Conservation (phyloP, 2,329 filamentous ascomycete genomes). For the Hypoxylon sp. region DNA sequence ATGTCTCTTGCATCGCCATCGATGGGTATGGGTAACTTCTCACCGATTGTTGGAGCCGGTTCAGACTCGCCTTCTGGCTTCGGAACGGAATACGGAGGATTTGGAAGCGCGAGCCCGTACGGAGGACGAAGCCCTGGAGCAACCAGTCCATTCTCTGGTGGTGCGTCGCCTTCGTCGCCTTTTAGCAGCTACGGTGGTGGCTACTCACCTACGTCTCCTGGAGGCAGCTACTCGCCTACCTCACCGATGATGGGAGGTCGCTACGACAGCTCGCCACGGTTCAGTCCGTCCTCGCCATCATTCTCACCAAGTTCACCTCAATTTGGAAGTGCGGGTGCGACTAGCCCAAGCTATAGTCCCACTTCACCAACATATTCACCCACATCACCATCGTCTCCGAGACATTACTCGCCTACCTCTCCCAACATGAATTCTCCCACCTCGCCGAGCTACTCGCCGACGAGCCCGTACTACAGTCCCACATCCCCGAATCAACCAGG, state of each 20-base stretch:
- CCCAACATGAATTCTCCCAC: constrained; percentile 82
- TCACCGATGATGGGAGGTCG: constrained; percentile 75
- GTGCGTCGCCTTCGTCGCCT: constrained; percentile 76
- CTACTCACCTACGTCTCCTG: constrained; percentile 84
- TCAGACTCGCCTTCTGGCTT: constrained; percentile 80
- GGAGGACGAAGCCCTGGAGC: constrained; percentile 76
- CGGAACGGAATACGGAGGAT: constrained; percentile 71
- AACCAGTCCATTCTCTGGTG: constrained; percentile 81
- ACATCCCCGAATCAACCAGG: constrained; percentile 71
- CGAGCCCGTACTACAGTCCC: constrained; percentile 80
- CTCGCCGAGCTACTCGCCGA: constrained; percentile 80
- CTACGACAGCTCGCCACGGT: constrained; percentile 72
- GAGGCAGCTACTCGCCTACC: constrained; percentile 82
- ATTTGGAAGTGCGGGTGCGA: constrained; percentile 68
- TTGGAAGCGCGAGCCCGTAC: constrained; percentile 75
- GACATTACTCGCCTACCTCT: constrained; percentile 78
- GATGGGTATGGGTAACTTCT: constrained; percentile 74
- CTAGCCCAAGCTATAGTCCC: constrained; percentile 75
- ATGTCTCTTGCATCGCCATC: constrained; percentile 73
- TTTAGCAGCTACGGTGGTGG: constrained; percentile 70
- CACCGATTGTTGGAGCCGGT: constrained; percentile 81
- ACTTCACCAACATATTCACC: constrained; percentile 77
- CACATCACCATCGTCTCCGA: constrained; percentile 70
- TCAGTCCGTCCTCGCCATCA: constrained; percentile 74
- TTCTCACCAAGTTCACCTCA: constrained; percentile 69